Conservation (phyloP, 495 filamentous ascomycete genomes). For the Immersiella caudata region DNA sequence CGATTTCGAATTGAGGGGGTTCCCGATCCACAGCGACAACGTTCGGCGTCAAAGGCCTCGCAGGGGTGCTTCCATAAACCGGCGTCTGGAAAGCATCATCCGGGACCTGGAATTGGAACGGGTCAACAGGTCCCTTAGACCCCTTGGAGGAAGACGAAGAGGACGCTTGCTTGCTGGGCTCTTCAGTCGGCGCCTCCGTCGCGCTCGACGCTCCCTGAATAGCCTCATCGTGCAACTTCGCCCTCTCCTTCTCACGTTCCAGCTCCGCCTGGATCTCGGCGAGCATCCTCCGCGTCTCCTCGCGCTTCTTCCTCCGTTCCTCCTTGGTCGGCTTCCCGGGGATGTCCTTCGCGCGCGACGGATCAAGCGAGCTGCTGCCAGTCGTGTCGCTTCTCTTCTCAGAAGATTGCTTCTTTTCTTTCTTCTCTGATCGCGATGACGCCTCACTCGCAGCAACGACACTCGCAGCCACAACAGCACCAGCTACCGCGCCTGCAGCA, state of each 20-base stretch:
- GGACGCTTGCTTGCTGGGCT: conserved; percentile 23
- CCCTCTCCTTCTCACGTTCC: conserved; percentile 33
- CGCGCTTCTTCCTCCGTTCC: conserved; percentile 29
- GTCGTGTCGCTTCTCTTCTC: conserved; percentile 7
- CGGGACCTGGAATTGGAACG: conserved; percentile 55
- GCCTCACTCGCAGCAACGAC: conserved; percentile 24
- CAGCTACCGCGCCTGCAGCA: conserved; percentile 4
- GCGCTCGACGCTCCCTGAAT: background rate
- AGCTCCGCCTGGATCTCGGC: conserved; percentile 35
- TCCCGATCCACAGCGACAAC: conserved; percentile 37
- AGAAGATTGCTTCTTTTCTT: conserved; percentile 18
- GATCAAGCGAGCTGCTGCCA: background rate
- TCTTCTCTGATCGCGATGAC: conserved; percentile 33
- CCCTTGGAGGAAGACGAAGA: conserved; percentile 17
- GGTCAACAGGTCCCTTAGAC: conserved; percentile 42
- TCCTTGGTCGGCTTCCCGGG: conserved; percentile 32
- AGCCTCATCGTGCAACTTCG: conserved; percentile 23
- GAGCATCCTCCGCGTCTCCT: conserved; percentile 31
- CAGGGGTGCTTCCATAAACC: conserved; percentile 34
- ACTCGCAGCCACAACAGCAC: background rate
- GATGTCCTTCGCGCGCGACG: background rate
- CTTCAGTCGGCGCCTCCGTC: background rate
- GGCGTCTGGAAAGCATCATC: conserved; percentile 53
- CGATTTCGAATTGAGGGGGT: conserved; percentile 9
- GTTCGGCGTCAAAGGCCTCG: conserved; percentile 40